Evolutionary conservation across 2,329 filamentous ascomycete genomes (phyloP).

Genomic region (Cadophora sp.): DNA sequence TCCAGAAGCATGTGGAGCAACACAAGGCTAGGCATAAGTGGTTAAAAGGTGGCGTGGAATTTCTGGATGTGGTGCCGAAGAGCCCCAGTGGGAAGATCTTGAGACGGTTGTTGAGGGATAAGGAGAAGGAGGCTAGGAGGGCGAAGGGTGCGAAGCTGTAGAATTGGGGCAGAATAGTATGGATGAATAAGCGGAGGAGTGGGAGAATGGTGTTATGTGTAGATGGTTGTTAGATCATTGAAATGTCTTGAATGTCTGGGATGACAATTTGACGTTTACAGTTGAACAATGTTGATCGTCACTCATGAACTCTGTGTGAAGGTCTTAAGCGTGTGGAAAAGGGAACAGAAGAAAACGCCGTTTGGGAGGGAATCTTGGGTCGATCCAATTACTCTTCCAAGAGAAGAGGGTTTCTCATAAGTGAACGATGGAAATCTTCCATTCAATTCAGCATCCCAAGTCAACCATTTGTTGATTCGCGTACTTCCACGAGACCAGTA

Average conservation of each 20-base stretch:
- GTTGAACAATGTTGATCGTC: background rate
- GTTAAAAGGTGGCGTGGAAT: slow-evolving; percentile 68
- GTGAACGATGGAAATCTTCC: no score
- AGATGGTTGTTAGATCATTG: slow-evolving; percentile 7
- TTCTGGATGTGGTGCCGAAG: slow-evolving; percentile 73
- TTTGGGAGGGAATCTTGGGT: no score
- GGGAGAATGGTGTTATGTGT: background rate
- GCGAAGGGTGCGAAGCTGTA: slow-evolving; percentile 72
- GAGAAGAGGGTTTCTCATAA: no score
- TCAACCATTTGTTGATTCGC: no score
- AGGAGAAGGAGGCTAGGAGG: slow-evolving; percentile 72
- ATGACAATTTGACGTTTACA: background rate
- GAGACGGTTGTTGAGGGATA: slow-evolving; percentile 72
- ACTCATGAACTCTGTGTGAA: background rate
- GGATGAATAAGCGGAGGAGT: no score
- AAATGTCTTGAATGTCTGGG: background rate
- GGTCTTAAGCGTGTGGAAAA: background rate
- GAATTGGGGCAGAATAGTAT: no score
- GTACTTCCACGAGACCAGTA: no score
- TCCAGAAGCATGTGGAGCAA: slow-evolving; percentile 66
- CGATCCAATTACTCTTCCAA: no score
- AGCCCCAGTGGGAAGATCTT: slow-evolving; percentile 78
- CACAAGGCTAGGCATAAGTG: slow-evolving; percentile 75
- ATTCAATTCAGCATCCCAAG: no score
- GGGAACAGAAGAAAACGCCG: no score